Evolutionary conservation across 1,284 basidiomycete species (phyloP).

Genomic region (Golubevia sp.): DNA sequence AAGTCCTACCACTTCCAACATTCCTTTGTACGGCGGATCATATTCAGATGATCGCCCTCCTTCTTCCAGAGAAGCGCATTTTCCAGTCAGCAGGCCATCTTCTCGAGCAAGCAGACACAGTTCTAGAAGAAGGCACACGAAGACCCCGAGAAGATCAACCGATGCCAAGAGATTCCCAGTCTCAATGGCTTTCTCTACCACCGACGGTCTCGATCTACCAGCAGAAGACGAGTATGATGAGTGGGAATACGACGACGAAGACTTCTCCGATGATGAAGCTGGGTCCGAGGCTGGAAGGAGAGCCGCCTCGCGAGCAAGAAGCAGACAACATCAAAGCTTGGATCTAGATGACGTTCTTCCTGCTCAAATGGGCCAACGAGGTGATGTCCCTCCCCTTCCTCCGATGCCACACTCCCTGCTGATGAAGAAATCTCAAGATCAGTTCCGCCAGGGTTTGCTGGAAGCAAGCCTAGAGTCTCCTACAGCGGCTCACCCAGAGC

Average conservation of each 20-base stretch:
- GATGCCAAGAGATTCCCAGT: constrained; percentile 41
- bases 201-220: neutral
- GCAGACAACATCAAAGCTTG: constrained; percentile 35
- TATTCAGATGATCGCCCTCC: neutral
- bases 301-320: constrained; percentile 26
- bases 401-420: constrained; percentile 17
- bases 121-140: neutral
- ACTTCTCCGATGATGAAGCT: constrained; percentile 29
- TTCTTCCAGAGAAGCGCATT: no score
- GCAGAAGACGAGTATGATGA: constrained; percentile 25
- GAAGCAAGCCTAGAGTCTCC: neutral
- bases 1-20: neutral
- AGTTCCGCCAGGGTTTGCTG: neutral
- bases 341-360: constrained; percentile 42
- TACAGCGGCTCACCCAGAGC: neutral
- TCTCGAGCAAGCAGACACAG: neutral
- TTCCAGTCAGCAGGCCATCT: neutral
- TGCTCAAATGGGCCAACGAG: constrained; percentile 14
- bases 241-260: constrained; percentile 34
- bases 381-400: constrained; percentile 32
- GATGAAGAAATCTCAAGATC: constrained; percentile 1
- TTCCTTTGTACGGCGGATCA: neutral
- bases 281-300: constrained; percentile 1
- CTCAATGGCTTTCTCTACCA: constrained; percentile 19
- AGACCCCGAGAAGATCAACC: neutral